Conservation (phyloP, 768 basidiomycete genomes). For the Lactifluus rugatus region DNA sequence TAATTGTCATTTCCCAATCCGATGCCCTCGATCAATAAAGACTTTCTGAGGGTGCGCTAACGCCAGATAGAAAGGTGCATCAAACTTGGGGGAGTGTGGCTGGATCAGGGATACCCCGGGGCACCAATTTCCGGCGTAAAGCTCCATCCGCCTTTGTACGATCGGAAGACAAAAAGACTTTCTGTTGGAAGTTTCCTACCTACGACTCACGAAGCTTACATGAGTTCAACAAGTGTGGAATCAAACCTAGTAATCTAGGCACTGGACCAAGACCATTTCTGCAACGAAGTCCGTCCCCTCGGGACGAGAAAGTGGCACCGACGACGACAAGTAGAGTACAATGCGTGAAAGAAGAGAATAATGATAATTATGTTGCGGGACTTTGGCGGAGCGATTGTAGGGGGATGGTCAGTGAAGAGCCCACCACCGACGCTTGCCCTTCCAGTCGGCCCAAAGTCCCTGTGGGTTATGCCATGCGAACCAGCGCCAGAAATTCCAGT, state of each 20-base stretch:
- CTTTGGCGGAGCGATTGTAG: not conserved
- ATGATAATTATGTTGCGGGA: constrained; percentile 4
- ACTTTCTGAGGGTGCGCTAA: constrained; percentile 1
- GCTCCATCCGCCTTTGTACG: constrained; percentile 4
- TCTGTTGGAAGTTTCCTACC: constrained; percentile 10
- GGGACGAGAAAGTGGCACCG: not conserved
- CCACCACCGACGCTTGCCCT: constrained; percentile 15
- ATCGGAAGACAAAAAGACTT: constrained; percentile 8
- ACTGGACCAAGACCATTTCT: not conserved
- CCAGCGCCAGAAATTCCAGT: constrained; percentile 17
- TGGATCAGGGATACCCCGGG: constrained; percentile 5
- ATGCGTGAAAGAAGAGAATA: constrained; percentile 2
- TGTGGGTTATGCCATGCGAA: constrained; percentile 20
- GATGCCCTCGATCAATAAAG: not conserved
- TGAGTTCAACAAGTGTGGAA: not conserved
- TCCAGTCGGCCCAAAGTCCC: constrained; percentile 19
- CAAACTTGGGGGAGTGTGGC: not conserved
- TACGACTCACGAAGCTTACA: constrained; percentile 2
- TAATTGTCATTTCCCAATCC: constrained; percentile 2
- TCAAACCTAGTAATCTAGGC: constrained; percentile 1
- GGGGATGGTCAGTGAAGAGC: not conserved
- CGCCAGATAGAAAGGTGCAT: constrained; percentile 6
- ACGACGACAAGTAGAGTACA: not conserved
- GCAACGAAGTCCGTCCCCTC: not conserved
- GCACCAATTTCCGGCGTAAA: constrained; percentile 8